Evolutionary conservation across 345 rosid genomes (phyloP), one percentile per base, ranked within the genome.

Genomic region (Brassica carinata): DNA sequence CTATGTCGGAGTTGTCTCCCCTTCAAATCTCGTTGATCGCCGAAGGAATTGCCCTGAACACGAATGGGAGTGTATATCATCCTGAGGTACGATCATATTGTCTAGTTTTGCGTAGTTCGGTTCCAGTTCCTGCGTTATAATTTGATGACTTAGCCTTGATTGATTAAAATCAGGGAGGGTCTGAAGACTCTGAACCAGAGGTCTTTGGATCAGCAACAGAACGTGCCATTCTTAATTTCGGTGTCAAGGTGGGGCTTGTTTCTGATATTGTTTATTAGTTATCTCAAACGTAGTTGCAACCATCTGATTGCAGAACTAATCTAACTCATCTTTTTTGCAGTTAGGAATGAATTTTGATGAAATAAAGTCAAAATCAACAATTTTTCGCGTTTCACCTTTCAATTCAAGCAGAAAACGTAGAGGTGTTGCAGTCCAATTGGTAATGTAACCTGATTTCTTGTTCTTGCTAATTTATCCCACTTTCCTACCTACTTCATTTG

Each of bases 11-110:
- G n/a, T 9, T 59, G 64, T 59, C 64, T 59, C 64, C 64, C 64
- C 31, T 59, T 59, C 64, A 23, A 14, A 23, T 11, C 64, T 59
- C 64, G 31, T 59, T 59, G 31, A 59, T 59, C 64, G 9, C 64
- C 64, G 64, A 59, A 59, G 64, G 64, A 59, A 59, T 59, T 59
- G 31, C 64, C 31, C 64, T 23, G 31, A 59, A 59, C 64, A 59
- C 64, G 5, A 59, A 59, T 59, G 64, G 64, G 64, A 23, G 64
- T 23, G 64, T 59, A 23, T 59, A 59, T 23, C 31, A 59, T 18
- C 29, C 29, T 58, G 63, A 58, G 64, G 64, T 59, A 59, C 6
- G 3, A n/a, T 23, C 64, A 10, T 59, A 59, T 59, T 23, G n/a
- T 59, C 29, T 18, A 23, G 30, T 59, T 59, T 23, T 26, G 4